These are phyloP conservation scores for Aspergillus incahuasiensis DNA, from an alignment of 495 filamentous ascomycete genomes.

Conservation along the genomic window DNA sequence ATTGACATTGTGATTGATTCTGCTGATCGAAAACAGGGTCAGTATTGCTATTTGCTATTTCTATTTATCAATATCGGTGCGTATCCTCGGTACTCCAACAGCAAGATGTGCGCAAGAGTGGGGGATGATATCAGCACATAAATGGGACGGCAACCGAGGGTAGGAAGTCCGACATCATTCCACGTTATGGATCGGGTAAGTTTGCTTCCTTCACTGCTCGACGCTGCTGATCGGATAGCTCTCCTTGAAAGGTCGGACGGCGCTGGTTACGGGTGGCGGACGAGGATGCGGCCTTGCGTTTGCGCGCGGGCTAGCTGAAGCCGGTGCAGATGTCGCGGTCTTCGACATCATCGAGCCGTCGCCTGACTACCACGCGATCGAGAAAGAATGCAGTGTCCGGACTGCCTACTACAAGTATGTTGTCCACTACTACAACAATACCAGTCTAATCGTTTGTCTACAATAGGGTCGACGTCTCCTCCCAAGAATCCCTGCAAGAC, in stretches of 20 bases:
- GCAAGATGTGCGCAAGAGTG: not conserved
- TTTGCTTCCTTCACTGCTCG: not conserved
- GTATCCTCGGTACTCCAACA: not conserved
- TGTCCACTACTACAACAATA: constrained; percentile 3
- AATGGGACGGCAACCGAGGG: not conserved
- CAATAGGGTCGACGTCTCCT: constrained; percentile 55
- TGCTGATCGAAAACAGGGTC: not conserved
- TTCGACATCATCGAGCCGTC: constrained; percentile 45
- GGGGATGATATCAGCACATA: not conserved
- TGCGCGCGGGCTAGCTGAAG: constrained; percentile 73
- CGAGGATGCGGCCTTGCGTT: constrained; percentile 78
- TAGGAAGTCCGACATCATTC: not conserved
- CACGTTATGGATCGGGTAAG: constrained; percentile 21
- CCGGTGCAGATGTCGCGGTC: constrained; percentile 75
- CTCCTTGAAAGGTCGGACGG: constrained; percentile 55
- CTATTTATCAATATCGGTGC: not conserved
- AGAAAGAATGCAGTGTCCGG: constrained; percentile 28
- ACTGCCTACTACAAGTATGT: constrained; percentile 48
- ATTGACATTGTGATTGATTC: constrained; percentile 5
- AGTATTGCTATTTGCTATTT: constrained; percentile 9
- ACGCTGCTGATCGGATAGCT: constrained; percentile 25
- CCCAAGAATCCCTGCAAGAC: constrained; percentile 54
- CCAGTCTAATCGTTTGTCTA: not conserved
- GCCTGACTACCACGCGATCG: constrained; percentile 26
- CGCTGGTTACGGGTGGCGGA: constrained; percentile 76